Evolutionary conservation across 805 yeast genomes (phyloP).

Genomic region (Sugiyamaella marilandica): DNA sequence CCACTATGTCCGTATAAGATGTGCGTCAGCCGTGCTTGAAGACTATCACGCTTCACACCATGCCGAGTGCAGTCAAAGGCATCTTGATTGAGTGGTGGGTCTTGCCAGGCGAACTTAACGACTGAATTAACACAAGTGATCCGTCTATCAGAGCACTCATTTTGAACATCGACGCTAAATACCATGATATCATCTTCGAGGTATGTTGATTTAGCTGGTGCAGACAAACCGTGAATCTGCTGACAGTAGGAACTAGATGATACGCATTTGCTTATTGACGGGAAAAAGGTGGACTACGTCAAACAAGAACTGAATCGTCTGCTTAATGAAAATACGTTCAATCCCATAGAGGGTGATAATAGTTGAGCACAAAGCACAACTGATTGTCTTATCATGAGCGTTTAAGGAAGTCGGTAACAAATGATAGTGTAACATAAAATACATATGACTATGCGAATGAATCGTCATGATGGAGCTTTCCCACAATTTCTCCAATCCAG

Average conservation of each 20-base stretch:
- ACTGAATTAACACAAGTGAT: conserved; percentile 46
- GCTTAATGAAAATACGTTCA: conserved; percentile 77
- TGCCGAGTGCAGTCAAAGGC: conserved; percentile 24
- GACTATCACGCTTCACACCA: not conserved
- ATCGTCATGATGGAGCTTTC: conserved; percentile 29
- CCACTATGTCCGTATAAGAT: too few species aligned
- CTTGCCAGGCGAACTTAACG: not conserved
- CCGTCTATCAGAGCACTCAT: conserved; percentile 90
- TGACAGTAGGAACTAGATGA: conserved; percentile 73
- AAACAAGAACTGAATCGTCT: conserved; percentile 72
- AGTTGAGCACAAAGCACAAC: not conserved
- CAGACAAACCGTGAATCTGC: too few species aligned
- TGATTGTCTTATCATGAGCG: not conserved
- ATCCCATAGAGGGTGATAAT: conserved; percentile 63
- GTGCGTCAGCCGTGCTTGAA: too few species aligned
- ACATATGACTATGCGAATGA: not conserved
- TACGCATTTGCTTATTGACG: conserved; percentile 79
- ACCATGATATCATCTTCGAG: conserved; percentile 65
- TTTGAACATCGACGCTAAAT: conserved; percentile 69
- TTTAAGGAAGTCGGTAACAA: not conserved
- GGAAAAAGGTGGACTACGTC: conserved; percentile 66
- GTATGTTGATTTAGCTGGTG: conserved; percentile 24
- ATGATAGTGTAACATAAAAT: not conserved
- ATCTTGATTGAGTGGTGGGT: conserved; percentile 34
- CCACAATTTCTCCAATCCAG: conserved; percentile 39